Base-by-base conservation (phyloP, 2,329 filamentous ascomycete species). In the Sclerotinia glacialis region DNA sequence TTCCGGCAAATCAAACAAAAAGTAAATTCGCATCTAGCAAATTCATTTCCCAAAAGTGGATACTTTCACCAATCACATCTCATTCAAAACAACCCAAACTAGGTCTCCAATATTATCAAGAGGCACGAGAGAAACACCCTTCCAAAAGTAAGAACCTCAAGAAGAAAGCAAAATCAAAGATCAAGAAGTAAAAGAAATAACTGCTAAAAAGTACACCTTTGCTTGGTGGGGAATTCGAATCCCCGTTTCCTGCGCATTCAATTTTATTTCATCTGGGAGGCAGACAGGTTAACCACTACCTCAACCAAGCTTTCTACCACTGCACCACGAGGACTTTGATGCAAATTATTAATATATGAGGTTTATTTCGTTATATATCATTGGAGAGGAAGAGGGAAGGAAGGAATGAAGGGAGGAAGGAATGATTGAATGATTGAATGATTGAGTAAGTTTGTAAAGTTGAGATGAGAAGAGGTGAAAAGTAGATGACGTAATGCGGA, bases 211-310 rank as follows among this genome's bases (percentile, higher is more conserved):
- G 26, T 31, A 31, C 58, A 60, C 7, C n/a, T 6, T 40, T 60
- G 63, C 63, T 65, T 59, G 52, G 53, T 65, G 63, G 31, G 63
- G 54, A 56, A 46, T 65, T 65, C 63, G 63, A 65, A 65, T 56
- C 54, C 63, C 31, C 63, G 63, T 65, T 56, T 65, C 42, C 63
- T 65, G 63, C 63, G 28, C 42, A 46, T 34, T 37, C 1, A 28
- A 42, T 18, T 42, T 49, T 47, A 49, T 44, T 37, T 26, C 12
- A 28, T 37, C 44, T 65, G 63, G 63, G 63, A 59, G 31, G 63
- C 63, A 65, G 63, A 59, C 63, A 56, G 54, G 63, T 65, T 65
- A 65, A 65, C 63, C 63, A 65, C 63, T 65, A 65, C 63, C 54
- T 58, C 52, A 65, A 65, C 53, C 52, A 65, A 65, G 63, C 63